A percentile compares a stretch with the other conserved stretches of the same genome.
Evolutionary conservation across 371 early-diverging fungal species (phyloP).

Genomic region (Mortierella sp.): DNA sequence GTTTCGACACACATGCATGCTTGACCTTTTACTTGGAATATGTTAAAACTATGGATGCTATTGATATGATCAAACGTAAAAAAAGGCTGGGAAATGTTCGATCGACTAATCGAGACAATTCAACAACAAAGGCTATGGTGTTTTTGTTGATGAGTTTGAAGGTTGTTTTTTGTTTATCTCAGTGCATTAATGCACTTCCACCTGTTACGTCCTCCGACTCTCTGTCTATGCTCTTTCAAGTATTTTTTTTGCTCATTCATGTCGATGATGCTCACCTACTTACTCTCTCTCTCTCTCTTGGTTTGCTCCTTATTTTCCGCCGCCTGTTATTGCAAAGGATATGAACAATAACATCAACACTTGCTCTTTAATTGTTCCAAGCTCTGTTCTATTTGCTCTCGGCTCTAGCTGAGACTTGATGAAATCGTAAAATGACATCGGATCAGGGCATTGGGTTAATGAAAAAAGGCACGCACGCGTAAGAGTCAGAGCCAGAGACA

Average conservation of each 20-base stretch:
- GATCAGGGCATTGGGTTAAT: not conserved
- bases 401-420: constrained; percentile 9
- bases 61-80: too few species aligned
- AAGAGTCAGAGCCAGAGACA: constrained; percentile 7
- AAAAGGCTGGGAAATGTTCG: too few species aligned
- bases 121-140: too few species aligned
- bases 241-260: not conserved
- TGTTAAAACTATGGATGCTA: too few species aligned
- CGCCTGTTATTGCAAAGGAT: not conserved
- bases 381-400: constrained; percentile 4
- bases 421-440: not conserved
- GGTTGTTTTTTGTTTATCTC: too few species aligned
- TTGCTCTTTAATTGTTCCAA: constrained; percentile 6
- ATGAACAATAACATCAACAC: not conserved
- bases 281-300: not conserved
- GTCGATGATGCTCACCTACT: not conserved
- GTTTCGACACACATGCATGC: too few species aligned
- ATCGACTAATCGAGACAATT: too few species aligned
- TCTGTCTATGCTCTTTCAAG: not conserved
- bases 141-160: too few species aligned
- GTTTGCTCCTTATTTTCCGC: not conserved
- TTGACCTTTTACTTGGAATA: too few species aligned
- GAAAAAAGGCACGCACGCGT: not conserved
- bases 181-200: too few species aligned
- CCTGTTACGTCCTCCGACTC: not conserved